Conservation (phyloP, 2,329 filamentous ascomycete species). For the Diplocarpon mali region DNA sequence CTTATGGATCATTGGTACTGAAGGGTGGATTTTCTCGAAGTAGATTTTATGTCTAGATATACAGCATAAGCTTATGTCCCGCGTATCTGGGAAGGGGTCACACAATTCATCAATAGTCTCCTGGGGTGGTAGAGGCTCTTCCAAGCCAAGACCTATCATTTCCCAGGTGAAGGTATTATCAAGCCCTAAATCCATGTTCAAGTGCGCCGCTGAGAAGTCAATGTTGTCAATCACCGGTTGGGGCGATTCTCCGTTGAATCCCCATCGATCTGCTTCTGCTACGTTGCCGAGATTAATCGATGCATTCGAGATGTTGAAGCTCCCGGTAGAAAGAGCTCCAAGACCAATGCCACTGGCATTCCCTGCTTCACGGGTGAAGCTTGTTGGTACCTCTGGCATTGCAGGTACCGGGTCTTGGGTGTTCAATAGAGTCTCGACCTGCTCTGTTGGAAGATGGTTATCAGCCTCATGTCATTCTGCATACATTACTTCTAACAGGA, state of each 20-base stretch:
- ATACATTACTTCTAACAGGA: background rate
- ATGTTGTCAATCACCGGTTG: constrained; percentile 44
- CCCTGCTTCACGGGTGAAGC: constrained; percentile 10
- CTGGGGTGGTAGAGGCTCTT: constrained; percentile 56
- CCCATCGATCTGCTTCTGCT: constrained; percentile 43
- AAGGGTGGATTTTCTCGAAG: constrained; percentile 83
- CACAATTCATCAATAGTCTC: constrained; percentile 75
- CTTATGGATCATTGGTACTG: constrained; percentile 79
- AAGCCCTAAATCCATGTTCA: constrained; percentile 36
- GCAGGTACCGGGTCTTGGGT: constrained; percentile 48
- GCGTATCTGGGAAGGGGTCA: background rate
- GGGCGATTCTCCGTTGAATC: constrained; percentile 39
- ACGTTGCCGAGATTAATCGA: constrained; percentile 35
- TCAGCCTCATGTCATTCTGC: constrained; percentile 7
- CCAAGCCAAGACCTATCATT: constrained; percentile 58
- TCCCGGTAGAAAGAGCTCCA: constrained; percentile 24
- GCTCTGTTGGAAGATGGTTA: constrained; percentile 44
- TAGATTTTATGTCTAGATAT: constrained; percentile 61
- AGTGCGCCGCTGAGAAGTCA: constrained; percentile 37
- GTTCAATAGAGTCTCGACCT: constrained; percentile 86
- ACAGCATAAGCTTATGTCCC: constrained; percentile 6
- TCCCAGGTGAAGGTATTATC: constrained; percentile 66
- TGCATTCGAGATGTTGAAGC: constrained; percentile 36
- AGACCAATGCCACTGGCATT: constrained; percentile 17
- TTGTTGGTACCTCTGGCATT: constrained; percentile 14